A percentile compares a stretch with the other conserved stretches of the same genome.
Evolutionary conservation across 2,329 filamentous ascomycete genomes (phyloP).

Genomic region (Paecilomyces fulvus): DNA sequence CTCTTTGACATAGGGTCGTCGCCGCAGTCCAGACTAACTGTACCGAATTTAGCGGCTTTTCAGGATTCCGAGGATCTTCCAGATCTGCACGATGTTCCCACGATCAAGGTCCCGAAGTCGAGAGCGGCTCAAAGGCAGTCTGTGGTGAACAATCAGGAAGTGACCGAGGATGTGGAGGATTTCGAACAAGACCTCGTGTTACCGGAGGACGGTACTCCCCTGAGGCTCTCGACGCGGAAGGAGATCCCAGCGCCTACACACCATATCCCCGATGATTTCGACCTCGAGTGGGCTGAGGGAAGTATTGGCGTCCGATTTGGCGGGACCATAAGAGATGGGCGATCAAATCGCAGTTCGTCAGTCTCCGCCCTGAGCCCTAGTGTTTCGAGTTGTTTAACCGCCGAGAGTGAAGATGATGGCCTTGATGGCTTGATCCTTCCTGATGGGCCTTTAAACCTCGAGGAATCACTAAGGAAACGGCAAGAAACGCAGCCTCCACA

Average conservation of each 20-base stretch:
- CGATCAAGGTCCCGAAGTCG: slow-evolving; percentile 61
- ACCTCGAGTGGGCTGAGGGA: slow-evolving; percentile 79
- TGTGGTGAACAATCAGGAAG: not conserved
- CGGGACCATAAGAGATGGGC: slow-evolving; percentile 71
- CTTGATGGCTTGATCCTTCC: slow-evolving; percentile 85
- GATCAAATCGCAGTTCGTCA: slow-evolving; percentile 75
- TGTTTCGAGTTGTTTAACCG: slow-evolving; percentile 80
- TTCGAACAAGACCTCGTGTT: slow-evolving; percentile 67
- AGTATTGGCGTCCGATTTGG: slow-evolving; percentile 86
- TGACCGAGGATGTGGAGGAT: slow-evolving; percentile 48
- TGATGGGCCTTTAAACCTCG: slow-evolving; percentile 72
- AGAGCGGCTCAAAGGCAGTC: not conserved
- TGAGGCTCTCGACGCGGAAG: slow-evolving; percentile 53
- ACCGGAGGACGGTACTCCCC: slow-evolving; percentile 53
- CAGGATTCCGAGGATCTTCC: slow-evolving; percentile 54
- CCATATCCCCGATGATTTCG: slow-evolving; percentile 64
- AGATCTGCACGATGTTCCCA: slow-evolving; percentile 55
- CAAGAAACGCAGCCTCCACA: slow-evolving; percentile 41
- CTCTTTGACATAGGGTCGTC: slow-evolving; percentile 32
- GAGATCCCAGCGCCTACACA: slow-evolving; percentile 58
- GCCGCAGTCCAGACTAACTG: slow-evolving; percentile 45
- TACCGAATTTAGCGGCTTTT: slow-evolving; percentile 53
- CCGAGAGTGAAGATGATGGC: slow-evolving; percentile 88
- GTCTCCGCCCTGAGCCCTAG: slow-evolving; percentile 87
- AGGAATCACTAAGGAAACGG: slow-evolving; percentile 65